Base-by-base conservation (phyloP, 495 filamentous ascomycete species). In the Talaromyces liani region DNA sequence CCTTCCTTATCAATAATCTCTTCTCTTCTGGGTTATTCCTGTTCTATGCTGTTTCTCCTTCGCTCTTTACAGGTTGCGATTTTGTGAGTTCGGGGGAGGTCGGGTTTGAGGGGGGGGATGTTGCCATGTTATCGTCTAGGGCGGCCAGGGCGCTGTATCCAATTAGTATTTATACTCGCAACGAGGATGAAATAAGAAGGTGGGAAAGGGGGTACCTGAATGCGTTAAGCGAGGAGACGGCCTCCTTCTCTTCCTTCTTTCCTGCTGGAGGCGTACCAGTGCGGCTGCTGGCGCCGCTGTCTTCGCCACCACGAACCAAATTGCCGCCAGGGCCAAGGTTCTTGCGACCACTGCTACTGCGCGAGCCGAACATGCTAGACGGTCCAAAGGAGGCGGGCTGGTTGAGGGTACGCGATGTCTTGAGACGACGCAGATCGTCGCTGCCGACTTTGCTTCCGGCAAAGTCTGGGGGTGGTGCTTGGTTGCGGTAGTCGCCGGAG, bases 341-440 rank as follows among this genome's bases (percentile, higher is more conserved):
- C 73, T 88, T 88, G 63, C 90, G 86, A 58, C 91, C 90, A 71
- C 91, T 95, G 77, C 87, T 92, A 79, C 91, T 95, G 63, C 91
- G 81, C 75, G 80, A 82, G 76, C 81, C 80, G 65, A 98, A 89
- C 83, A 91, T 88, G 31, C 88, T 89, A n/a, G 88, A 83, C 1
- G 91, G 87, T 24, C 87, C 90, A 67, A 95, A 87, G 9, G 73
- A 82, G 74, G 74, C 77, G 58, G 79, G 77, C 65, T 81, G 77
- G 63, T 88, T 90, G 67, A 85, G 73, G 66, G 84, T 86, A 63
- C 84, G 80, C 65, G 84, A 85, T 29, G 84, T 80, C 71, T 88
- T 80, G 29, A 98, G 83, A 71, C 87, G 89, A 55, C 89, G 85
- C 20, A 98, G 86, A 70, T 98, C 94, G 64, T 96, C 92, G 74